Evolutionary conservation across 2,329 filamentous ascomycete species (phyloP), one percentile per base, ranked within the genome.

Genomic region (Ceratocystis variospora): DNA sequence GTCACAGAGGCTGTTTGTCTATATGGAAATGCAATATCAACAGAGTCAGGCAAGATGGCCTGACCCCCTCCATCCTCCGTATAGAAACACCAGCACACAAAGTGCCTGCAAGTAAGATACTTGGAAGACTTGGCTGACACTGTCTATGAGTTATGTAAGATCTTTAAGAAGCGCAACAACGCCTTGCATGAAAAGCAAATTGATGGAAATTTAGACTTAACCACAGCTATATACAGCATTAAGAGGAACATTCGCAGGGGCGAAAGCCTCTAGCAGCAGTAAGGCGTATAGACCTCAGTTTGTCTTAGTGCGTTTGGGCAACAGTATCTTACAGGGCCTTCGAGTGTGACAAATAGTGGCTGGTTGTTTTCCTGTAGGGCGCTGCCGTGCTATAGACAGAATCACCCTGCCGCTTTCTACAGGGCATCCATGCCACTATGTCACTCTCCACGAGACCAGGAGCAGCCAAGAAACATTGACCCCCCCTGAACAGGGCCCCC

Each of bases 121-220:
- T 59, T 59, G 28, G 55, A 59, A 59, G 55, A 59, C 55, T 59
- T 59, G 55, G 55, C 25, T 33, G 55, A 59, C 55, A 59, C 55
- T 59, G 12, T 59, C 31, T 33, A 15, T 59, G 55, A 37, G 55
- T 37, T 59, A 37, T 59, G 28, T 37, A 37, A 59, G 55, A 59
- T 59, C 55, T 59, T 59, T 37, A 59, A 59, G 55, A 59, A 33
- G 8, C 50, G 50, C 48, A n/a, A 25, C 22, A 53, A 12, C 55
- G 55, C 55, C 55, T 59, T 59, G 55, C 55, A 59, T 59, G 55
- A 59, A 59, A 59, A 59, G 55, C 28, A 12, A 33, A 59, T 59
- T 33, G 33, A 28, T 15, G 28, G 55, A 59, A 10, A 59, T 59
- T 59, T 28, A 37, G 28, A n/a, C 55, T 59, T 41, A 41, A 41